phyloP scores from a whole-genome alignment of 179 eudicot genomes.

The Spinacia oleracea region DNA sequence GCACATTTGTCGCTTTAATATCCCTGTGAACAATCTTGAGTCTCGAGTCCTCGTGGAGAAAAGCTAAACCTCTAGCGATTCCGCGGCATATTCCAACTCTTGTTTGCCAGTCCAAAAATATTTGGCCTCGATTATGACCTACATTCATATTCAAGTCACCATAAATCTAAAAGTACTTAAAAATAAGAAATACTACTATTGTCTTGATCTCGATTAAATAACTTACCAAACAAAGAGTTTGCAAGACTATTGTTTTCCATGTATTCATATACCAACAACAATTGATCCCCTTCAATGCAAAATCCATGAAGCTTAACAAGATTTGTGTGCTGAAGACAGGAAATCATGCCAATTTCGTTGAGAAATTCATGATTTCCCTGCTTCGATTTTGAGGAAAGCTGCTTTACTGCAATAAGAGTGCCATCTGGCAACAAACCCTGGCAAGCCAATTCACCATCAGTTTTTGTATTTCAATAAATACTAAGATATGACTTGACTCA shows the following conservation, averaged over 20 bases:
- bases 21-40: slow-evolving; percentile 73
- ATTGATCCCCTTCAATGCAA: slow-evolving; percentile 67
- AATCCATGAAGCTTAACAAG: slow-evolving; percentile 84
- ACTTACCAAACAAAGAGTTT: slow-evolving; percentile 55
- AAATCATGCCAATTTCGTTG: slow-evolving; percentile 81
- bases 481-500: neutral
- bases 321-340: slow-evolving; percentile 76
- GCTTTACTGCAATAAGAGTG: slow-evolving; percentile 66
- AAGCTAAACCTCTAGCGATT: slow-evolving; percentile 71
- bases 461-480: slow-evolving; percentile 7
- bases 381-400: slow-evolving; percentile 65
- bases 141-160: slow-evolving; percentile 11
- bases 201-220: neutral
- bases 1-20: slow-evolving; percentile 70
- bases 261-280: slow-evolving; percentile 66
- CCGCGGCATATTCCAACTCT: slow-evolving; percentile 65
- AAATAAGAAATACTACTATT: neutral
- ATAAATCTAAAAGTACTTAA: slow-evolving; percentile 2
- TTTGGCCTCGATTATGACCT: slow-evolving; percentile 26
- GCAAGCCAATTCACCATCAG: slow-evolving; percentile 22
- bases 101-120: slow-evolving; percentile 62
- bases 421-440: slow-evolving; percentile 71
- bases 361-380: slow-evolving; percentile 83
- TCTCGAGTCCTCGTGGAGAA: slow-evolving; percentile 67
- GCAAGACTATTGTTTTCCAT: slow-evolving; percentile 81